Evolutionary conservation across 2,329 filamentous ascomycete species (phyloP), one percentile per base, ranked within the genome.

Genomic region (Chalara sp.): DNA sequence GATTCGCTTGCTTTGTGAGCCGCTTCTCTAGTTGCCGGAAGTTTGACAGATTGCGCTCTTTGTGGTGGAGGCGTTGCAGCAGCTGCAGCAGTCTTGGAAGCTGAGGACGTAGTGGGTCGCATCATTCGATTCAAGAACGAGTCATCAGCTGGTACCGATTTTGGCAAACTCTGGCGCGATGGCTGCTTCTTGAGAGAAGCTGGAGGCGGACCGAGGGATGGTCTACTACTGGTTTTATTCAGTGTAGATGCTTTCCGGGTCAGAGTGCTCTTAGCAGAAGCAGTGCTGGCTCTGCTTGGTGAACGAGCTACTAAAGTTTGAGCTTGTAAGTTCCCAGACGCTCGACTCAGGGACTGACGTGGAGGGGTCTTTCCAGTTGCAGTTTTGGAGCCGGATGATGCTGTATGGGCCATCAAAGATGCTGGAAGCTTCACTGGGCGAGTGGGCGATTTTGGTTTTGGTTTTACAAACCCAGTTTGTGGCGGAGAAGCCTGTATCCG

Each of bases 71-170:
- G 76, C 0, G 77, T 78, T 2, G 73, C 68, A 1, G 65, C 65
- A 68, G 30, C 28, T 5, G 87, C 84, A 3, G 79, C 72, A 0
- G 78, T 77, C 69, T 88, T 89, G 56, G 75, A 83, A 6, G 83
- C 76, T 5, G 83, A 88, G 44, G 80, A 74, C 43, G 84, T 79
- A 0, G 87, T 91, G 2, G 87, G 87, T 40, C 86, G 75, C 81
- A 85, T 90, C 86, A 91, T 89, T 48, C 87, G 80, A n/a, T 85
- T 86, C 30, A 91, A 70, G 68, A 91, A 91, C 11, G 81, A 69
- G 57, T 87, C 83, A 56, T 88, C 84, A 44, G 72, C 74, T 30
- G 77, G 72, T 53, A 74, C 72, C 58, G 76, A 76, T 1, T 31
- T 11, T 6, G 71, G 65, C 6, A 74, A 55, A 47, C 76, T 76